These are phyloP conservation scores for Hymenoscyphus infarciens DNA, from an alignment of 2,329 filamentous ascomycete species.

Conservation along the genomic window DNA sequence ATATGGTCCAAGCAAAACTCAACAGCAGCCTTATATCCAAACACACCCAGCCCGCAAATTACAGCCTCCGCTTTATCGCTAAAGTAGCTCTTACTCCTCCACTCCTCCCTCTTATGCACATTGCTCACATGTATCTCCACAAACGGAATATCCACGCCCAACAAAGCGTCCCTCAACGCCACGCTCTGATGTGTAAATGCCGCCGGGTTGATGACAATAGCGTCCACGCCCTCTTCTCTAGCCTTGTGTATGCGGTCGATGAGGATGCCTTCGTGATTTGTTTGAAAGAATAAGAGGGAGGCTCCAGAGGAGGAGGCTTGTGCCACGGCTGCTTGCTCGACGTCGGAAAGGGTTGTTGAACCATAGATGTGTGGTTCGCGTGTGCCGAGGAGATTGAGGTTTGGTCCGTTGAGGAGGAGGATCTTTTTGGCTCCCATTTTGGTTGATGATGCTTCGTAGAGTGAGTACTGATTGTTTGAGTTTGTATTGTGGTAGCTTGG, in stretches of 20 bases:
- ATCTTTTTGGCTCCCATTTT: slow-evolving; percentile 45
- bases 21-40: slow-evolving; percentile 58
- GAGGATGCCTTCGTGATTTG: slow-evolving; percentile 66
- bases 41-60: slow-evolving; percentile 65
- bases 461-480: not conserved
- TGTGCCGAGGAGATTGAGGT: slow-evolving; percentile 75
- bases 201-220: slow-evolving; percentile 72
- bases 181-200: slow-evolving; percentile 75
- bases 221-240: slow-evolving; percentile 53
- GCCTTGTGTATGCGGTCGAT: slow-evolving; percentile 55
- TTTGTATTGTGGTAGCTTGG: not conserved
- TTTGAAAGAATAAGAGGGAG: slow-evolving; percentile 61
- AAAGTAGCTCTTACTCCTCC: slow-evolving; percentile 66
- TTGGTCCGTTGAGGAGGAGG: slow-evolving; percentile 77
- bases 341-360: slow-evolving; percentile 60
- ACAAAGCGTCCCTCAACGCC: slow-evolving; percentile 69
- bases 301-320: slow-evolving; percentile 32
- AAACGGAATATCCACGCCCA: slow-evolving; percentile 68
- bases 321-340: slow-evolving; percentile 39
- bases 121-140: slow-evolving; percentile 77
- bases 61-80: slow-evolving; percentile 73
- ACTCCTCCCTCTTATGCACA: slow-evolving; percentile 67
- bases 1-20: slow-evolving; percentile 49
- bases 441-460: not conserved
- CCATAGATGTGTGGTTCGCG: slow-evolving; percentile 74